Evolutionary conservation across 108 stramenopile genomes (phyloP), one percentile per base, ranked within the genome.

Genomic region (Cyclotella cryptica): DNA sequence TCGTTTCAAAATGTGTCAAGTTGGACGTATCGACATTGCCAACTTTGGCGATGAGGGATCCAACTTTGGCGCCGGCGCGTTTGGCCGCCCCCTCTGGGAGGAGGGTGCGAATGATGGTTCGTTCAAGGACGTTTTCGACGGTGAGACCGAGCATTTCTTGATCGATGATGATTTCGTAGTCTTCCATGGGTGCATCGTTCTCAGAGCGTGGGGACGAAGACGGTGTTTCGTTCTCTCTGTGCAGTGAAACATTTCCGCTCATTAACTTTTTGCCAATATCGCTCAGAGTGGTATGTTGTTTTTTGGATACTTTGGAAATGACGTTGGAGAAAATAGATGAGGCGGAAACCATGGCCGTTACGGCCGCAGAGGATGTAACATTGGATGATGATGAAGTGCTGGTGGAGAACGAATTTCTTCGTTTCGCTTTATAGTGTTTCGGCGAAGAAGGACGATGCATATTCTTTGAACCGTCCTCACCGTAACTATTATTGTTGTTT

Each of bases 91-190:
- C 94, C 27, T 88, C 86, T 11, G 90, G 89, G 4, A 94, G 67
- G 17, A 96, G 89, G 11, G 95, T 94, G 6, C 95, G 85, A 17
- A 96, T 89, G 22, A 96, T 90, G 14, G 95, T 96, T 0, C 95
- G 79, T 81, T 96, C 95, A 22, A 96, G 72, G 13, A 96, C 93
- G 79, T 96, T 96, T 65, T 96, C 95, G 28, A 96, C 95, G 6
- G 95, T 96, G 17, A 96, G 81, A 28, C 95, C 95, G 0, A 96
- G 81, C 92, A 93, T 94, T 85, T 96, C 93, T 57, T 92, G 84
- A 60, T 92, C 85, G 57, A 93, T 91, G 21, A 79, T 51, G 22
- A 93, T 89, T 49, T 83, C 81, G 62, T 95, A 93, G 59, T 91
- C 89, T 52, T 75, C 67, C 71, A 30, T 39, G 15, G 15, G 14